These are phyloP conservation scores for Fusarium nurragi DNA, from an alignment of 2,329 filamentous ascomycete species.

Conservation along the genomic window DNA sequence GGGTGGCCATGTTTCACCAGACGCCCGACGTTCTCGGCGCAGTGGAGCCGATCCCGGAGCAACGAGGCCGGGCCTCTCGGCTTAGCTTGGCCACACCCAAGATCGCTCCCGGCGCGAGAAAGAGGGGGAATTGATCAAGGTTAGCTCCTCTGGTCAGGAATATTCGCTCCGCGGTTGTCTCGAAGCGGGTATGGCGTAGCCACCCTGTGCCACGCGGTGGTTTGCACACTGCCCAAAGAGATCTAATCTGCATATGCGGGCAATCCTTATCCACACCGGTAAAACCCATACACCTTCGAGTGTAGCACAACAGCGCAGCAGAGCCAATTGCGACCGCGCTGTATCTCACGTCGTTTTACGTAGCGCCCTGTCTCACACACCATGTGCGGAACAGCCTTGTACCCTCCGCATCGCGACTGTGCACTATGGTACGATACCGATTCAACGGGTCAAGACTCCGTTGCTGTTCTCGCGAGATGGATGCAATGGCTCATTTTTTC, in stretches of 20 bases:
- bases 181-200: background rate
- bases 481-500: background rate
- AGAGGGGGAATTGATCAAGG: background rate
- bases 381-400: background rate
- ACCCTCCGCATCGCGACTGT: background rate
- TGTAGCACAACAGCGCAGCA: background rate
- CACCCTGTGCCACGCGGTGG: background rate
- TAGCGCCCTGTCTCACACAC: background rate
- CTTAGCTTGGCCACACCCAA: background rate
- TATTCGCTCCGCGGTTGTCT: conserved; percentile 13
- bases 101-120: too few species aligned
- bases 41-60: conserved; percentile 1
- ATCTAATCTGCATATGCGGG: conserved; percentile 7
- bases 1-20: conserved; percentile 6
- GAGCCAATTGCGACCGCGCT: background rate
- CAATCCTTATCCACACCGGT: conserved; percentile 17
- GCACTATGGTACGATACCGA: background rate
- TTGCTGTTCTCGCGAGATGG: background rate
- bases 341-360: background rate
- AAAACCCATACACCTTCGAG: background rate
- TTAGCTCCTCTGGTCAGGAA: conserved; percentile 9
- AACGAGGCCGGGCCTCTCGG: conserved; percentile 2
- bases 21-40: conserved; percentile 1
- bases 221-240: background rate
- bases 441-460: background rate